Conservation (phyloP, 176 grass and related monocot species). For the Oryza nivara region DNA sequence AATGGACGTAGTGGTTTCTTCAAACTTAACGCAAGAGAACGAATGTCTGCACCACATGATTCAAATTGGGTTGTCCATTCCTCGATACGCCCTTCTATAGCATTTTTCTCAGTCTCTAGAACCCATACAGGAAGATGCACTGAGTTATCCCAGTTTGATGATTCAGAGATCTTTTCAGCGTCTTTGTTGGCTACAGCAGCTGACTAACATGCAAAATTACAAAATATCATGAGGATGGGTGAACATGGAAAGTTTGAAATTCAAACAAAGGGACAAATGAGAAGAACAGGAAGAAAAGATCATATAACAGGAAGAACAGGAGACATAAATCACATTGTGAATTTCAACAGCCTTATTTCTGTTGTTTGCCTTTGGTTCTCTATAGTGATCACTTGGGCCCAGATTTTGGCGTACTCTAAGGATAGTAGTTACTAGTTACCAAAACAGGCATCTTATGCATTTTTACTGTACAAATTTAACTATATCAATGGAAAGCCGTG, state of each 20-base stretch:
- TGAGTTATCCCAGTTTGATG: conserved; percentile 68
- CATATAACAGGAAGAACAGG: no score
- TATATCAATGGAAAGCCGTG: neutral
- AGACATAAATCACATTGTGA: neutral
- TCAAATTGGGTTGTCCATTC: conserved; percentile 72
- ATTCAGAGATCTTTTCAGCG: conserved; percentile 11
- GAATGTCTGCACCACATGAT: conserved; percentile 85
- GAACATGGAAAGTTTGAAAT: conserved; percentile 1
- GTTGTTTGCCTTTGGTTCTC: neutral
- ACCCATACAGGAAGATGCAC: conserved; percentile 88
- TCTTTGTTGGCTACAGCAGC: conserved; percentile 27
- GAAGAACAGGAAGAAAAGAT: neutral
- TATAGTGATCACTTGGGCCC: neutral
- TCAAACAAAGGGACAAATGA: neutral
- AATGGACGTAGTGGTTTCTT: conserved; percentile 75
- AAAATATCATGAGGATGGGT: conserved; percentile 7
- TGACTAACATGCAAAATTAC: conserved; percentile 38
- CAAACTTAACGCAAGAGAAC: conserved; percentile 56
- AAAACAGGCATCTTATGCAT: neutral
- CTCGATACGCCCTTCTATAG: conserved; percentile 63
- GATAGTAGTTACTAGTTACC: neutral
- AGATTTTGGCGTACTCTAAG: neutral
- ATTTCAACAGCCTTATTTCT: conserved; percentile 11
- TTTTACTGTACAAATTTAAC: neutral
- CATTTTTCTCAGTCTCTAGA: conserved; percentile 74